Evolutionary conservation across 805 yeast genomes (phyloP), one percentile per base, ranked within the genome.

Genomic region (Clavispora santaluciae): DNA sequence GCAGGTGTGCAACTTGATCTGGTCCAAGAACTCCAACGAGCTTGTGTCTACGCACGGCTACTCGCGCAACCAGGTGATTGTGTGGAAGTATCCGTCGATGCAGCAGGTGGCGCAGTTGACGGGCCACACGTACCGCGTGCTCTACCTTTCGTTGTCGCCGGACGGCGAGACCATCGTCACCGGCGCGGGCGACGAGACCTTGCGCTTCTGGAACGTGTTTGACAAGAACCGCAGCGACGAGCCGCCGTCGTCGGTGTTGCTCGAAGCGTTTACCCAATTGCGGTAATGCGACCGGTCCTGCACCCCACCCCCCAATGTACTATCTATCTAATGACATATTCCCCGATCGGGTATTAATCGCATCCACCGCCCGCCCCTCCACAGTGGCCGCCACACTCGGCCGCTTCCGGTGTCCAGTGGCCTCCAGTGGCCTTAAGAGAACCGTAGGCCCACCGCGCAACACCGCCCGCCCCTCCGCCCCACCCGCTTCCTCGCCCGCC

Each of bases 151-250:
- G 4, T 72, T 91, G 66, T 85, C 95, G 15, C 96, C 97, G 0
- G 98, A 93, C 64, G 99, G 99, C 0, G 89, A 87, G 47, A 89
- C 97, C 0, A 84, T 93, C 11, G 99, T 91, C 2, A 90, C 99
- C 0, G 99, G 99, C 2, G 97, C 99, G 1, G 99, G 98, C 4
- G 99, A 93, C 64, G 99, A 93, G 61, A 93, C 99, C 0, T 67
- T 93, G 42, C 64, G 99, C 48, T 87, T 93, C 59, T 93, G 99
- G 99, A 89, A 88, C 52, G 85, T 90, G 1, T 93, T 90, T 66
- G 95, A 87, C 44, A 86, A 83, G 59, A 79, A 74, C 44, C 81
- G 76, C 51, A 66, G 67, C 37, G 82, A 78, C 42, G 69, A 66
- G 29, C 76, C 76, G 10, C 79, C 81, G 18, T 74, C 83, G 17